Evolutionary conservation across 108 stramenopile species (phyloP), one percentile per base, ranked within the genome.

Genomic region (Heterococcus sp.): DNA sequence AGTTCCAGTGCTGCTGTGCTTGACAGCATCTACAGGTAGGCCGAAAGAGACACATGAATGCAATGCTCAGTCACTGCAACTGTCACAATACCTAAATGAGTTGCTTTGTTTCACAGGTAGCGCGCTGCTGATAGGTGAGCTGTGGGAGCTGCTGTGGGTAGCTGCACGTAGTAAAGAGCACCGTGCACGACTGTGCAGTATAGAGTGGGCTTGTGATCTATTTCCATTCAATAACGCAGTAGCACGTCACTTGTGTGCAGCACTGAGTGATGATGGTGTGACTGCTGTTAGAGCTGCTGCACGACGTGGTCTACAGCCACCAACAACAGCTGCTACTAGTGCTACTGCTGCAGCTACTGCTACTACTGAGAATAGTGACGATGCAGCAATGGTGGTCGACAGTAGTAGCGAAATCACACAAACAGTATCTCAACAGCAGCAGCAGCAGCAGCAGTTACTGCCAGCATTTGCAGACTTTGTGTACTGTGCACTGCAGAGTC

Each of bases 201-300:
- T 81, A 27, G 72, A 73, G 65, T 81, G 79, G 79, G 79, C 79
- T 37, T 81, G 72, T 72, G 79, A 81, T 32, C 72, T 81, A 27
- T 70, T 70, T 35, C 69, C 72, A 4, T 81, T 81, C 11, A 66
- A 71, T 32, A 29, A 65, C 37, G 79, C 72, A 1, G 35, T 72
- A 1, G 79, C 79, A 21, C 79, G 79, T 39, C 70, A 72, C 26
- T 72, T 81, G 39, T 81, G 79, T 66, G 65, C 72, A 2, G 63
- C 72, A n/a, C 72, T 73, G 8, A 72, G 79, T 38, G 79, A 81
- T 39, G 79, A 81, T 66, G 70, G 39, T 34, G 79, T 81, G 1
- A 81, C 63, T 32, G 70, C 79, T 2, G 79, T 81, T 26, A 71
- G 79, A 32, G 32, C 37, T n/a, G 79, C 79, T 5, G 79, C 79